Evolutionary conservation across 2,329 filamentous ascomycete genomes (phyloP).

Genomic region (Monosporascus ibericus): DNA sequence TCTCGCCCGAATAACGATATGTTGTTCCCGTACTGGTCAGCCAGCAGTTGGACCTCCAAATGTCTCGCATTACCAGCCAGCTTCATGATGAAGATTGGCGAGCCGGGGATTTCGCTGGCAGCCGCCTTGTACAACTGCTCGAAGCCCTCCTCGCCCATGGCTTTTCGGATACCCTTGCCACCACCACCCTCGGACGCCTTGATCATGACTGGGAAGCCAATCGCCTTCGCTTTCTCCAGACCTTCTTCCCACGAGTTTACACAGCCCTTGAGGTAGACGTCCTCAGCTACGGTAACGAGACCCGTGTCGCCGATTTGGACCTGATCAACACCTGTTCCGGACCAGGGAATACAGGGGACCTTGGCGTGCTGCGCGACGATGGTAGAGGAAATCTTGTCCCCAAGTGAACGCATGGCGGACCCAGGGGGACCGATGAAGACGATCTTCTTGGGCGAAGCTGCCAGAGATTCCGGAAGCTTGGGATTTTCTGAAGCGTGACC

Average conservation of each 20-base stretch:
- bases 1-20: slow-evolving; percentile 98
- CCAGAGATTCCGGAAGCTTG: slow-evolving; percentile 90
- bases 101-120: slow-evolving; percentile 94
- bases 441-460: slow-evolving; percentile 95
- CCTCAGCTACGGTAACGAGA: slow-evolving; percentile 86
- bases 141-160: slow-evolving; percentile 78
- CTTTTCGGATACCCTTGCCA: slow-evolving; percentile 98
- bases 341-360: slow-evolving; percentile 99
- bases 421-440: slow-evolving; percentile 98
- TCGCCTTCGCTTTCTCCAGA: slow-evolving; percentile 75
- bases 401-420: slow-evolving; percentile 96
- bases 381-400: slow-evolving; percentile 99
- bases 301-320: slow-evolving; percentile 74
- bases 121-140: slow-evolving; percentile 87
- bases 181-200: slow-evolving; percentile 99
- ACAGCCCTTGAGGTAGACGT: slow-evolving; percentile 85
- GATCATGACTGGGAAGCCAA: slow-evolving; percentile 99
- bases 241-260: slow-evolving; percentile 87
- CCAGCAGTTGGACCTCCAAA: slow-evolving; percentile 93
- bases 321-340: slow-evolving; percentile 80
- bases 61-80: slow-evolving; percentile 92
- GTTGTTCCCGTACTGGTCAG: slow-evolving; percentile 99
- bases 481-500: slow-evolving; percentile 99
- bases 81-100: slow-evolving; percentile 99
- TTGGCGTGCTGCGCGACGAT: slow-evolving; percentile 96